Conservation (phyloP, 2,329 filamentous ascomycete genomes). For the Thelonectria olida region DNA sequence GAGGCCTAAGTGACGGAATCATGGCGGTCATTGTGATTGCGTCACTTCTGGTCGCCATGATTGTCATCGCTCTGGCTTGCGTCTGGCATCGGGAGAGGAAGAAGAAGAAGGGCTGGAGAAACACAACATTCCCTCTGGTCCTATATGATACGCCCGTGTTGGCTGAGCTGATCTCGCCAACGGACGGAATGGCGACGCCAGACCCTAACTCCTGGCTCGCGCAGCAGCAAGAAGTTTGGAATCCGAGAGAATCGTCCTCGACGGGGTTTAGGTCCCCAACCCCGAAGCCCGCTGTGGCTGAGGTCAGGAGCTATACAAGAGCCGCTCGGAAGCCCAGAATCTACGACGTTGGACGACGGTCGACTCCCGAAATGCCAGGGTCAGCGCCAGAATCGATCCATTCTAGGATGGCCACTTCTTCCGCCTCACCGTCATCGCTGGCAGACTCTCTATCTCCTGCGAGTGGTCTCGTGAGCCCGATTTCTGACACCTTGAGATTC, state of each 20-base stretch:
- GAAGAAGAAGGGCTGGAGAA: neutral
- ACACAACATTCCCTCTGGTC: neutral
- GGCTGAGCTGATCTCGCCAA: slow-evolving; percentile 12
- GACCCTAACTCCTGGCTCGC: slow-evolving; percentile 27
- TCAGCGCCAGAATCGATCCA: neutral
- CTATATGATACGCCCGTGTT: neutral
- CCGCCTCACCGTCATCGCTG: slow-evolving; percentile 7
- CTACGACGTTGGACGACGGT: slow-evolving; percentile 30
- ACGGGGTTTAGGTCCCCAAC: slow-evolving; percentile 31
- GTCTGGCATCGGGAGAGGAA: slow-evolving; percentile 19
- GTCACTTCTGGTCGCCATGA: slow-evolving; percentile 8
- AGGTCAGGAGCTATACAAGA: slow-evolving; percentile 34
- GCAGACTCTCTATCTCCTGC: neutral
- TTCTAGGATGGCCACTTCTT: neutral
- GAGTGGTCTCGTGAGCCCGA: slow-evolving; percentile 17
- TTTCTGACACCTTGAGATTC: slow-evolving; percentile 19
- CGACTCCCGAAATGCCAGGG: slow-evolving; percentile 14
- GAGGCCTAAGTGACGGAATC: slow-evolving; percentile 19
- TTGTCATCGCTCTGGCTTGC: slow-evolving; percentile 18
- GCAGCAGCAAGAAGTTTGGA: slow-evolving; percentile 19
- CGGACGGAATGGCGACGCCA: slow-evolving; percentile 11
- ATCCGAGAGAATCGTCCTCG: slow-evolving; percentile 31
- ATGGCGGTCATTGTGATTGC: slow-evolving; percentile 33
- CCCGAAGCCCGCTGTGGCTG: slow-evolving; percentile 37
- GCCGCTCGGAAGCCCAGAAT: slow-evolving; percentile 34